Evolutionary conservation across 345 rosid genomes (phyloP).

Genomic region (Streptanthus diversifolius): DNA sequence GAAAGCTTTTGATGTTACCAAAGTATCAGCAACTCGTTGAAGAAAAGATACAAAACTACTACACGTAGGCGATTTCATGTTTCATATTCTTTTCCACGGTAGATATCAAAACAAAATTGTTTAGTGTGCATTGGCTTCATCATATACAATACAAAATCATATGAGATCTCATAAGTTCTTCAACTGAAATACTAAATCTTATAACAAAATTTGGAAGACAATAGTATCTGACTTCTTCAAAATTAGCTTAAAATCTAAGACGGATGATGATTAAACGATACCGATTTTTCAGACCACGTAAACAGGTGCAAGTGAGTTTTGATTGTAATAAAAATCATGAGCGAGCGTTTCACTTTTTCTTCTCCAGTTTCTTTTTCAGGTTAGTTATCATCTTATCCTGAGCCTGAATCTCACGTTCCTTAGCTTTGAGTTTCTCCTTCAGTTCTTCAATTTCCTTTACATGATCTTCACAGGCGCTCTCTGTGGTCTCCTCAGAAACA

Average conservation of each 20-base stretch:
- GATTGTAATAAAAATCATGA: neutral
- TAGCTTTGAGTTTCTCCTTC: slow-evolving; percentile 36
- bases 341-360: neutral
- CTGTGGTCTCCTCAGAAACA: slow-evolving; percentile 10
- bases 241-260: slow-evolving; percentile 4
- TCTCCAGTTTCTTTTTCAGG: slow-evolving; percentile 38
- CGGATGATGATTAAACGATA: neutral
- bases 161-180: neutral
- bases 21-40: neutral
- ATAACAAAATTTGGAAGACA: slow-evolving; percentile 13
- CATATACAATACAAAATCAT: slow-evolving; percentile 4
- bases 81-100: slow-evolving; percentile 18
- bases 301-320: neutral
- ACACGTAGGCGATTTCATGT: neutral
- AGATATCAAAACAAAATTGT: slow-evolving; percentile 1
- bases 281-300: neutral
- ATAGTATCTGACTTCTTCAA: neutral
- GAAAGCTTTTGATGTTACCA: neutral
- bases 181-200: neutral
- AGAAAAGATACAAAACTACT: neutral
- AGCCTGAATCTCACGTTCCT: slow-evolving; percentile 35
- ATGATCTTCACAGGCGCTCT: slow-evolving; percentile 7
- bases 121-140: neutral
- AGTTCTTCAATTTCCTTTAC: slow-evolving; percentile 20
- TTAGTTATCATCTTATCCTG: slow-evolving; percentile 49